Evolutionary conservation across 768 basidiomycete genomes (phyloP), one percentile per base, ranked within the genome.

Genomic region (Leccinum uliginosum): DNA sequence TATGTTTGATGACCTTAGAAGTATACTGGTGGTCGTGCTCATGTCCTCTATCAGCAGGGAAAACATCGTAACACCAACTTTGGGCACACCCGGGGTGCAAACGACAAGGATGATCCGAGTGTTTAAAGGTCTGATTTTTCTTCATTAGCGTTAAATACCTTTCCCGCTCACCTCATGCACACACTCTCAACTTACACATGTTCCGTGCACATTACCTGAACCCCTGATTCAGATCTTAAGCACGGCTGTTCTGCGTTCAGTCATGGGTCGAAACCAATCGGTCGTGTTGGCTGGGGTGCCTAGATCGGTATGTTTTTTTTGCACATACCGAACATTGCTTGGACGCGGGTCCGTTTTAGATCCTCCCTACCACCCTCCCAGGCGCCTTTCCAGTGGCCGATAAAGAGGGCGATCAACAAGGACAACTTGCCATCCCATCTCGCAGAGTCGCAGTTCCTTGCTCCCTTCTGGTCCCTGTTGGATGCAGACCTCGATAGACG

Each of bases 251-350:
- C 72, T 94, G 45, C 81, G 85, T n/a, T 86, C 87, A 11, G 79
- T 80, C 11, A n/a, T 87, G 84, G 80, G 68, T 82, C 0, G 94
- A 98, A 66, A 75, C 79, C 1, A 92, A 27, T 74, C 97, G 17
- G 77, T 97, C 24, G 78, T 93, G 24, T 67, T 97, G 14, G 89
- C 92, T 2, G 93, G 91, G 0, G 80, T 98, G 12, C 89, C 93
- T 0, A 69, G 78, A 12, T 74, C 78, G 43, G 89, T 91, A 71
- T 50, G 64, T 35, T 24, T 49, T 12, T 27, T 52, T 26, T 50
- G 6, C 2, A 51, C 55, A 49, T 8, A 51, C 35, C 50, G 21
- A 4, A 21, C 17, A 38, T 17, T 2, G 15, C 46, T 32, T 64
- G 29, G 51, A 52, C 47, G 7, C 14, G 23, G 30, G 2, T 4